These are phyloP conservation scores for Letharia columbiana DNA, from an alignment of 495 filamentous ascomycete genomes.

Conservation along the genomic window DNA sequence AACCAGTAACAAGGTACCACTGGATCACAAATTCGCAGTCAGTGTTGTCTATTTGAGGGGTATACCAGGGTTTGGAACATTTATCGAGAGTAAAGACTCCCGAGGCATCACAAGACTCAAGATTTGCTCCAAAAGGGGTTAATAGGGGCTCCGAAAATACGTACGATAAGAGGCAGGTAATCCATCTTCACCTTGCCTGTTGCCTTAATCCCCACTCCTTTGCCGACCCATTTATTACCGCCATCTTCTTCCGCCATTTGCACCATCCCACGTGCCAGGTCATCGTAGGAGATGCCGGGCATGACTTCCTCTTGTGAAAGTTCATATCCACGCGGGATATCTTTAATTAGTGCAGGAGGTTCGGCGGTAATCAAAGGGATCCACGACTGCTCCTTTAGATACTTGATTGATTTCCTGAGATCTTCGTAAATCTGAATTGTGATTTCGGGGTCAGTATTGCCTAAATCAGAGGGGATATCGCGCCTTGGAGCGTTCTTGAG, in stretches of 20 bases:
- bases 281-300: conserved; percentile 6
- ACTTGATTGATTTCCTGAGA: not conserved
- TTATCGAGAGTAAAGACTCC: too few species aligned
- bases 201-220: conserved; percentile 10
- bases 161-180: not conserved
- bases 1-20: not conserved
- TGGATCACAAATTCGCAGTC: too few species aligned
- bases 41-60: too few species aligned
- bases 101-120: too few species aligned
- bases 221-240: conserved; percentile 9
- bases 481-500: too few species aligned
- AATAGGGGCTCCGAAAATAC: too few species aligned
- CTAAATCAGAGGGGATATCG: too few species aligned
- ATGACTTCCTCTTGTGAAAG: not conserved
- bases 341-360: conserved; percentile 3
- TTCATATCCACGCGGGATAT: conserved; percentile 8
- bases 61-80: too few species aligned
- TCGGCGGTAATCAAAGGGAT: conserved; percentile 10
- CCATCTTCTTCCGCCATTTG: conserved; percentile 13
- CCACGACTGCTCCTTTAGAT: conserved; percentile 5
- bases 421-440: not conserved
- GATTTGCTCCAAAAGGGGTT: too few species aligned
- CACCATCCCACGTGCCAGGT: conserved; percentile 13
- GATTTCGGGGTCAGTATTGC: too few species aligned
- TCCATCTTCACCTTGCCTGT: conserved; percentile 5